A percentile compares a stretch with the other conserved stretches of the same genome.
These are phyloP conservation scores for Aspergillus sp. DNA, from an alignment of 2,329 filamentous ascomycete species.

Conservation along the genomic window DNA sequence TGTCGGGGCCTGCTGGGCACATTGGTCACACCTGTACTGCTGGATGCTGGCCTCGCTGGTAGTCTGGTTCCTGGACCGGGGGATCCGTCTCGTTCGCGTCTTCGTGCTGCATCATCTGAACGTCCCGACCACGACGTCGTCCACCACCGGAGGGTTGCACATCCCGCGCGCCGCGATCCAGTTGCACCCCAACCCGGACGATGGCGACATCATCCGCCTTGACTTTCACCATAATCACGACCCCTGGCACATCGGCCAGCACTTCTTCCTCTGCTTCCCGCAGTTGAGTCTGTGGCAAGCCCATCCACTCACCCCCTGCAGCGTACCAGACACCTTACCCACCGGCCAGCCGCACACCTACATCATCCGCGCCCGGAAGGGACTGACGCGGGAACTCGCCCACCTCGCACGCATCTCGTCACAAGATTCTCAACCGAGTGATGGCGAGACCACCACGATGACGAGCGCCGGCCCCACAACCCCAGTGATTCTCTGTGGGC, in stretches of 20 bases:
- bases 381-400: slow-evolving; percentile 28
- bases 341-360: slow-evolving; percentile 28
- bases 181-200: slow-evolving; percentile 58
- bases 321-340: slow-evolving; percentile 47
- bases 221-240: slow-evolving; percentile 65
- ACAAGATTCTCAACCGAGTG: slow-evolving; percentile 27
- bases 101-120: slow-evolving; percentile 62
- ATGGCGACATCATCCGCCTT: slow-evolving; percentile 65
- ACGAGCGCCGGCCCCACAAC: slow-evolving; percentile 32
- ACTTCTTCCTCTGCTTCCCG: slow-evolving; percentile 71
- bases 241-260: slow-evolving; percentile 67
- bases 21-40: slow-evolving; percentile 69
- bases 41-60: slow-evolving; percentile 68
- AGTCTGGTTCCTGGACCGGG: slow-evolving; percentile 67
- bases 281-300: slow-evolving; percentile 70
- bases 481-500: slow-evolving; percentile 62
- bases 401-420: slow-evolving; percentile 19
- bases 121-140: slow-evolving; percentile 35
- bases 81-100: slow-evolving; percentile 59
- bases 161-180: slow-evolving; percentile 54
- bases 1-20: slow-evolving; percentile 73
- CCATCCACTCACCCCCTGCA: slow-evolving; percentile 69
- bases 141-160: slow-evolving; percentile 50
- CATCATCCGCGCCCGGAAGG: slow-evolving; percentile 55
- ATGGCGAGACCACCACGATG: not conserved